phyloP scores from a whole-genome alignment of 371 early-diverging fungal species.

The Lichtheimia hyalospora region DNA sequence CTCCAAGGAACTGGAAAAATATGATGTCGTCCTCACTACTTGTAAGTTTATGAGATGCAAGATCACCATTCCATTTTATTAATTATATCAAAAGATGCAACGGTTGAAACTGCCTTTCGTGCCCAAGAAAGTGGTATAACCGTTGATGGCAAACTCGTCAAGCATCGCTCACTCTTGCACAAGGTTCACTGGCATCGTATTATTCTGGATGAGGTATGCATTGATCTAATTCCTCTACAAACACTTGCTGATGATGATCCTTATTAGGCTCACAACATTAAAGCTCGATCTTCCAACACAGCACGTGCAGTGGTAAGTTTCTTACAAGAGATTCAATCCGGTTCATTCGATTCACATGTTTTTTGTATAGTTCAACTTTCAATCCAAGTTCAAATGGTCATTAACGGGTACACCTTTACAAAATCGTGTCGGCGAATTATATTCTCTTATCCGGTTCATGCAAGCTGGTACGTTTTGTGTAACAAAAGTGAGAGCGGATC shows the following conservation, averaged over 20 bases:
- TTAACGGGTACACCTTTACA: slow-evolving; percentile 98
- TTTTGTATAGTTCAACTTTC: slow-evolving; percentile 68
- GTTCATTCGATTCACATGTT: neutral
- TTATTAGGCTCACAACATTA: slow-evolving; percentile 87
- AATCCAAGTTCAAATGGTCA: slow-evolving; percentile 79
- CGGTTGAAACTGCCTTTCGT: slow-evolving; percentile 75
- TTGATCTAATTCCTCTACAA: neutral
- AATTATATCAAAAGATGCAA: slow-evolving; percentile 51
- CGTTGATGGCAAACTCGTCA: slow-evolving; percentile 52
- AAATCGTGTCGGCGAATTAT: slow-evolving; percentile 96
- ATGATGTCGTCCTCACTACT: slow-evolving; percentile 87
- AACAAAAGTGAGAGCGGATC: slow-evolving; percentile 14
- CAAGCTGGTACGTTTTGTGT: slow-evolving; percentile 36
- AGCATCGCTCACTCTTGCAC: slow-evolving; percentile 74
- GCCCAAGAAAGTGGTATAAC: slow-evolving; percentile 74
- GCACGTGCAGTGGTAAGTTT: slow-evolving; percentile 74
- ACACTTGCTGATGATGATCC: neutral
- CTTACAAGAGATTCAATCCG: neutral
- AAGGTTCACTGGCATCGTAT: slow-evolving; percentile 81
- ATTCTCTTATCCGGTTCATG: slow-evolving; percentile 91
- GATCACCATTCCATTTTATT: neutral
- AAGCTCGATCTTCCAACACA: slow-evolving; percentile 90
- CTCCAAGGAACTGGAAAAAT: slow-evolving; percentile 47
- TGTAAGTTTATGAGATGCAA: slow-evolving; percentile 44
- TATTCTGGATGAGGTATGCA: slow-evolving; percentile 78